phyloP scores from a whole-genome alignment of 495 filamentous ascomycete genomes.

The Coniosporium apollinis region DNA sequence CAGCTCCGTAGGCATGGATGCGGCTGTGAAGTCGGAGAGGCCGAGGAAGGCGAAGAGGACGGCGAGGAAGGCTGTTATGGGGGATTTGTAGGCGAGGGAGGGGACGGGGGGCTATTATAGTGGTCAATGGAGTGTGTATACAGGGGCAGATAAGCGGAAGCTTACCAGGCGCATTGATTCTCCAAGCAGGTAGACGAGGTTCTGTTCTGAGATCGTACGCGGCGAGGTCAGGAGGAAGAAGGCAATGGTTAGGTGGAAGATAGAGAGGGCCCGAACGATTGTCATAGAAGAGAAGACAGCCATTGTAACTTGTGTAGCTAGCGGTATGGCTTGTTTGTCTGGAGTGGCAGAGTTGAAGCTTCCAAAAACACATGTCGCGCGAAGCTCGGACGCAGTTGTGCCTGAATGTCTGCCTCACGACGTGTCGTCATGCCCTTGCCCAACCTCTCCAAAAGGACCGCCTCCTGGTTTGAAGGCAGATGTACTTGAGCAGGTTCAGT shows the following conservation, averaged over 20 bases:
- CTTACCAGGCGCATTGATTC: conserved; percentile 64
- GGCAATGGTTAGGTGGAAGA: conserved; percentile 67
- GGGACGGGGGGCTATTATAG: conserved; percentile 23
- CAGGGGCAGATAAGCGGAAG: conserved; percentile 4
- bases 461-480: no score
- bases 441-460: no score
- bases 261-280: conserved; percentile 58
- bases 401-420: neutral
- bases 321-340: no score
- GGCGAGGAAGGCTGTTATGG: conserved; percentile 54
- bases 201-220: conserved; percentile 51
- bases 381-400: no score
- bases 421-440: no score
- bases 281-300: conserved; percentile 58
- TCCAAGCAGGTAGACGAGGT: conserved; percentile 66
- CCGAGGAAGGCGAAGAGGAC: conserved; percentile 49
- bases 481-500: no score
- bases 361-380: no score
- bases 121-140: neutral
- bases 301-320: no score
- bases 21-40: conserved; percentile 55
- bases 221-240: conserved; percentile 70
- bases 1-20: conserved; percentile 55
- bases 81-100: conserved; percentile 43
- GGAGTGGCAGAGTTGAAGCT: no score